Conservation (phyloP, 1,139 yeast genomes). For the Yamadazyma spencermartinsiae region DNA sequence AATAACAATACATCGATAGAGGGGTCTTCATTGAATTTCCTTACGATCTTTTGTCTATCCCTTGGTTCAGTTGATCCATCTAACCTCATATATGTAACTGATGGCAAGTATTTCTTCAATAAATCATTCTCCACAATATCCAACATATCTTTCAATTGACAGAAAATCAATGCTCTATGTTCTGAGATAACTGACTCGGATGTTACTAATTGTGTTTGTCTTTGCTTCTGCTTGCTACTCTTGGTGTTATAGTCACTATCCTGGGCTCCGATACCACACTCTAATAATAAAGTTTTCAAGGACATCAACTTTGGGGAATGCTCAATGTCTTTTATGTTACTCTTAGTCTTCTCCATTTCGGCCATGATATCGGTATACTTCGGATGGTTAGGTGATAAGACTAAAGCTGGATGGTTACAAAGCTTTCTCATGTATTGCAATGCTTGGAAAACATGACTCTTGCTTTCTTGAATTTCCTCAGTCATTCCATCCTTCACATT, state of each 20-base stretch:
- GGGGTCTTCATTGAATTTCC: constrained; percentile 93
- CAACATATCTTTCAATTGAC: constrained; percentile 96
- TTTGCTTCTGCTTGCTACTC: constrained; percentile 27
- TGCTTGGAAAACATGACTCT: constrained; percentile 96
- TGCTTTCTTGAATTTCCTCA: constrained; percentile 49
- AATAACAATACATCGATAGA: constrained; percentile 89
- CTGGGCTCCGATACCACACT: constrained; percentile 88
- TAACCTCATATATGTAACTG: constrained; percentile 90
- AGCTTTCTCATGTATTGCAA: constrained; percentile 95
- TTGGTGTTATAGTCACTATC: constrained; percentile 44
- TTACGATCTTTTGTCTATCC: constrained; percentile 87
- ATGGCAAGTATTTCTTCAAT: constrained; percentile 79
- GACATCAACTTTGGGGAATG: constrained; percentile 93
- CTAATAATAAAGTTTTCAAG: constrained; percentile 73
- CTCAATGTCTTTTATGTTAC: constrained; percentile 66
- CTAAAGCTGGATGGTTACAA: constrained; percentile 95
- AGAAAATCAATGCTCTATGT: constrained; percentile 92
- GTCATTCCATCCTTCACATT: constrained; percentile 51
- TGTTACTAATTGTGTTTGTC: constrained; percentile 37
- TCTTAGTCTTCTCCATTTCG: constrained; percentile 58
- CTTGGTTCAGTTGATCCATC: constrained; percentile 96
- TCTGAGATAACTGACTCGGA: constrained; percentile 83
- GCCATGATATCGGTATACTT: constrained; percentile 65
- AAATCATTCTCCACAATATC: constrained; percentile 94
- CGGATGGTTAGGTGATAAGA: constrained; percentile 84